Evolutionary conservation across 2,329 filamentous ascomycete genomes (phyloP).

Genomic region (Sporothrix curviconia): DNA sequence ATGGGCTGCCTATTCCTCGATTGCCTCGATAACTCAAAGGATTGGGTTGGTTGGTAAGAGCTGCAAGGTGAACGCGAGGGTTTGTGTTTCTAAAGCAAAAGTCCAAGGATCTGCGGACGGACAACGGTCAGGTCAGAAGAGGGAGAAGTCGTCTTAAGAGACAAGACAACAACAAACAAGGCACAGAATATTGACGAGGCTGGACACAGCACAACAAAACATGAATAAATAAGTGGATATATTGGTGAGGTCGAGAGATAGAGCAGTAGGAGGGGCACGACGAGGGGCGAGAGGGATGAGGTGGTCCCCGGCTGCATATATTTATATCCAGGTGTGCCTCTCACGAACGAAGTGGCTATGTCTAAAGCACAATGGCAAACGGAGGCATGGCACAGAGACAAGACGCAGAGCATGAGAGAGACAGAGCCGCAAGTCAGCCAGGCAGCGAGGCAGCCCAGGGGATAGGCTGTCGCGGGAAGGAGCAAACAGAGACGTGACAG

Average conservation of each 20-base stretch:
- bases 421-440: neutral
- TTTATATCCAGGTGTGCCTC: neutral
- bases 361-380: neutral
- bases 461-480: neutral
- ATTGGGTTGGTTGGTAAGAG: too few species aligned
- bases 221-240: too few species aligned
- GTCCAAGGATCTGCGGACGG: neutral
- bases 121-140: neutral
- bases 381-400: neutral
- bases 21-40: too few species aligned
- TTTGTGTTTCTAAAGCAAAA: too few species aligned
- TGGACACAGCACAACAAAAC: neutral
- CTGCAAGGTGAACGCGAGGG: too few species aligned
- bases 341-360: neutral
- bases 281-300: neutral
- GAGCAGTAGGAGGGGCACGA: neutral
- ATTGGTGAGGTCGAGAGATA: neutral
- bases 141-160: neutral
- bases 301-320: neutral
- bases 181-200: neutral
- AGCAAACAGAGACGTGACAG: neutral
- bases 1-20: too few species aligned
- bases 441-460: neutral
- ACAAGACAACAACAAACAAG: neutral
- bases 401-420: neutral